These are phyloP conservation scores for Suzukiozyma palmioleophila DNA, from an alignment of 1,139 yeast genomes.

Conservation along the genomic window DNA sequence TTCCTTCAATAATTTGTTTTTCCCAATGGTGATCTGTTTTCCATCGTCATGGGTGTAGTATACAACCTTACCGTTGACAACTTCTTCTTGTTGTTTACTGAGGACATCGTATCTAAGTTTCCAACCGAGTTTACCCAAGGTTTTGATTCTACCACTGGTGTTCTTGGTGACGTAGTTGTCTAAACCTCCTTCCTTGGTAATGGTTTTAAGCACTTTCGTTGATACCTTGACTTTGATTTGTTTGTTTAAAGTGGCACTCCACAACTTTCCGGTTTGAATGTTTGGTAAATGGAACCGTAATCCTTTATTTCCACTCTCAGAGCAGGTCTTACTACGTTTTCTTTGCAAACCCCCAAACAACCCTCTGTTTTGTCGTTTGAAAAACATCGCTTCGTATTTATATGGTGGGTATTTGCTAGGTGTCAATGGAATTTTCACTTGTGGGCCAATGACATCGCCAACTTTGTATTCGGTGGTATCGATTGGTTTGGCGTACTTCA, in stretches of 20 bases:
- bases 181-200: constrained; percentile 89
- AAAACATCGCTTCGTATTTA: constrained; percentile 71
- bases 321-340: constrained; percentile 70
- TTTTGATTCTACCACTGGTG: constrained; percentile 83
- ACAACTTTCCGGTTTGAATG: constrained; percentile 65
- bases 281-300: constrained; percentile 82
- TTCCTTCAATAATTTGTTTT: constrained; percentile 52
- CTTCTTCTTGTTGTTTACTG: constrained; percentile 20
- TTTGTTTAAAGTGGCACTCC: constrained; percentile 76
- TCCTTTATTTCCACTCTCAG: constrained; percentile 71
- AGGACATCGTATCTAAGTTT: constrained; percentile 72
- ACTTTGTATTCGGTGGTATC: constrained; percentile 31
- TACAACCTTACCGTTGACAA: constrained; percentile 35
- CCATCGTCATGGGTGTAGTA: constrained; percentile 48
- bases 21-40: constrained; percentile 54
- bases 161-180: constrained; percentile 85
- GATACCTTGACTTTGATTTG: constrained; percentile 57
- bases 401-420: constrained; percentile 64
- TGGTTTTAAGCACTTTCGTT: constrained; percentile 80
- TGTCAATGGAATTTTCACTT: constrained; percentile 42
- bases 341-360: constrained; percentile 86
- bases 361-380: constrained; percentile 84
- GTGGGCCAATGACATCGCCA: constrained; percentile 31
- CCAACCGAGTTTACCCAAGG: constrained; percentile 92
- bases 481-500: constrained; percentile 35